Percentiles rank a stretch among this genome's conserved stretches.
Evolutionary conservation across 441 rosid species (phyloP).

Genomic region (Rhodomyrtus psidioides): DNA sequence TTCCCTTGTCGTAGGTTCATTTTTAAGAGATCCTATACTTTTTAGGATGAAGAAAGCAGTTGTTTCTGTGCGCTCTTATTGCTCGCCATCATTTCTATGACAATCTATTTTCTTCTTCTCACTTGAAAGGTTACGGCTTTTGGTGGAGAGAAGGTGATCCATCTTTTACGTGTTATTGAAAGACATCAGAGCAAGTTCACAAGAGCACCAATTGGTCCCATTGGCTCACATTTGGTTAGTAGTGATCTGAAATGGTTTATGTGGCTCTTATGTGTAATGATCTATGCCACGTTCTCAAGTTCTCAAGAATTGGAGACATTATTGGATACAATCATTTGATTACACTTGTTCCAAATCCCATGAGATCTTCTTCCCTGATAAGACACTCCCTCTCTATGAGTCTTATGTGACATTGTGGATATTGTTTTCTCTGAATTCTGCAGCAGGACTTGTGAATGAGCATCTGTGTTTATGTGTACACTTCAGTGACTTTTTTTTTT

Average conservation of each 20-base stretch:
- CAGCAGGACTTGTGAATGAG: background rate
- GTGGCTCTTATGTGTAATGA: too few relatives aligned
- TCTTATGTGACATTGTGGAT: too few relatives aligned
- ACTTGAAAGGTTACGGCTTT: conserved; percentile 81
- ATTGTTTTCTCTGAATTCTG: background rate
- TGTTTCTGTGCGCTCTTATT: background rate
- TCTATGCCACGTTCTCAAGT: too few relatives aligned
- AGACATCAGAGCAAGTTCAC: conserved; percentile 46
- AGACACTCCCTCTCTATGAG: too few relatives aligned
- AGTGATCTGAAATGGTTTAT: background rate
- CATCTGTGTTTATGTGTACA: background rate
- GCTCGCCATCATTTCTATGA: background rate
- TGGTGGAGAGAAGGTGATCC: conserved; percentile 89
- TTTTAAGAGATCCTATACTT: background rate
- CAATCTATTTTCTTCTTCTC: background rate
- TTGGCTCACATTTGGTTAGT: conserved; percentile 92
- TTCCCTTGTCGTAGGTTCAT: background rate
- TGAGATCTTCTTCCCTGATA: too few relatives aligned
- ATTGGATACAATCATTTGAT: too few relatives aligned
- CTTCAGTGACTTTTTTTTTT: background rate
- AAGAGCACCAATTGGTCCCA: conserved; percentile 94
- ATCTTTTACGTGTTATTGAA: conserved; percentile 74
- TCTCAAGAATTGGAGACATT: too few relatives aligned
- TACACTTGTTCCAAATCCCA: too few relatives aligned
- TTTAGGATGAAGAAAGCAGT: background rate